A percentile compares a stretch with the other conserved stretches of the same genome.
Evolutionary conservation across 2,329 filamentous ascomycete species (phyloP).

Genomic region (Xylaria sp.): DNA sequence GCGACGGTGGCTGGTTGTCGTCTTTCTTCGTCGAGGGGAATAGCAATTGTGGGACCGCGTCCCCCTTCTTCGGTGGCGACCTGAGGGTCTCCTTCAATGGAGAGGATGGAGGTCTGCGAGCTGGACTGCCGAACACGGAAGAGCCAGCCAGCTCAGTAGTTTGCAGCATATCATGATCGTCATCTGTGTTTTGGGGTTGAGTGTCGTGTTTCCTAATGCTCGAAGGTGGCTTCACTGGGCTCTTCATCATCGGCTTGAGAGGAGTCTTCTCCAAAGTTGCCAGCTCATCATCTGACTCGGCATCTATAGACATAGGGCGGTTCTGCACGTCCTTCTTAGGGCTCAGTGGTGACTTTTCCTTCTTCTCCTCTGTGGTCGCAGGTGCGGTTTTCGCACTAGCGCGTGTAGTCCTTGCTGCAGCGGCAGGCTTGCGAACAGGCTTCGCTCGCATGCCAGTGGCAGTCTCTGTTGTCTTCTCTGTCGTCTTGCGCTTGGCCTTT

Average conservation of each 20-base stretch:
- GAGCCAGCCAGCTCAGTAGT: constrained; percentile 40
- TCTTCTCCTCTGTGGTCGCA: constrained; percentile 35
- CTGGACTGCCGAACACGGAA: constrained; percentile 55
- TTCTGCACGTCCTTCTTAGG: constrained; percentile 68
- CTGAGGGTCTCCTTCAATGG: constrained; percentile 59
- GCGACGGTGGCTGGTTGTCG: constrained; percentile 44
- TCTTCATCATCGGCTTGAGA: constrained; percentile 57
- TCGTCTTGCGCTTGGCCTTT: constrained; percentile 37
- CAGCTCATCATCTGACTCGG: constrained; percentile 63
- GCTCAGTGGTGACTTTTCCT: constrained; percentile 57
- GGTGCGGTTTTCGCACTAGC: constrained; percentile 39
- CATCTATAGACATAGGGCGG: constrained; percentile 45
- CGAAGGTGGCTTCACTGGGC: constrained; percentile 54
- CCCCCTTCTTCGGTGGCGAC: constrained; percentile 59
- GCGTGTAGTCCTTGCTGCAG: constrained; percentile 41
- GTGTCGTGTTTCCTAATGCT: constrained; percentile 42
- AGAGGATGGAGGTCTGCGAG: constrained; percentile 55
- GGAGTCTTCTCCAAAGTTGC: constrained; percentile 54
- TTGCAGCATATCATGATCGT: constrained; percentile 35
- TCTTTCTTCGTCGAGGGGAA: constrained; percentile 32
- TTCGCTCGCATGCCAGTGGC: constrained; percentile 46
- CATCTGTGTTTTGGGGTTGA: constrained; percentile 28
- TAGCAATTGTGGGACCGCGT: constrained; percentile 38
- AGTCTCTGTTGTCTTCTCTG: constrained; percentile 36
- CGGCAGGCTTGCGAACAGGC: constrained; percentile 52